phyloP scores from a whole-genome alignment of 2,329 filamentous ascomycete genomes.

The Orbilia brochopaga region DNA sequence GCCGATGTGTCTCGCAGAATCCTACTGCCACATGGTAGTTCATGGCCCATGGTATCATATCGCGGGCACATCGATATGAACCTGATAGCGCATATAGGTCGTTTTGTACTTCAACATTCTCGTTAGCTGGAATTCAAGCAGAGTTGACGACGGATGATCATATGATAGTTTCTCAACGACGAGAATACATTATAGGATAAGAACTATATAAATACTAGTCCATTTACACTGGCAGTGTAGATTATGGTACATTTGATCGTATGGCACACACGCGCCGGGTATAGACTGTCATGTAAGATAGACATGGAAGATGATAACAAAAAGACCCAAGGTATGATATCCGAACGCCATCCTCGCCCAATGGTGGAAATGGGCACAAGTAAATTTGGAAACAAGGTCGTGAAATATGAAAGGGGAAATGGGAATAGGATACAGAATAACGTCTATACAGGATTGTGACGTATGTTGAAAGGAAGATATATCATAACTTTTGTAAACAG shows the following conservation, averaged over 20 bases:
- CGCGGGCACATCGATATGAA: too few species aligned
- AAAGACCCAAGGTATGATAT: conserved; percentile 15
- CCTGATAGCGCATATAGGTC: too few species aligned
- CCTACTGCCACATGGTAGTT: too few species aligned
- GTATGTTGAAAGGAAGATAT: conserved; percentile 18
- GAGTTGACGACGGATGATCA: too few species aligned
- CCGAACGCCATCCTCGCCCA: conserved; percentile 41
- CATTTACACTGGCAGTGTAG: conserved; percentile 3
- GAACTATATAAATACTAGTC: conserved; percentile 32
- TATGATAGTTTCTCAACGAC: too few species aligned
- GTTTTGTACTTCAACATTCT: too few species aligned
- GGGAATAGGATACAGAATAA: background rate
- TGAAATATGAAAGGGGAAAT: background rate
- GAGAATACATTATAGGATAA: too few species aligned
- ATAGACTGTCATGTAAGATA: conserved; percentile 14
- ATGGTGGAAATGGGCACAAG: conserved; percentile 11
- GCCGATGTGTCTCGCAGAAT: too few species aligned
- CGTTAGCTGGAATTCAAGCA: too few species aligned
- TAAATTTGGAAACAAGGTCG: background rate
- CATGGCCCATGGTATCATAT: too few species aligned
- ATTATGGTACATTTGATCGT: conserved; percentile 44
- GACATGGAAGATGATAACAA: conserved; percentile 1
- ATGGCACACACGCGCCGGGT: conserved; percentile 24
- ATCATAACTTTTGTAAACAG: conserved; percentile 37
- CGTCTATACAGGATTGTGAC: conserved; percentile 13